phyloP scores from a whole-genome alignment of 164 flowering plant genomes.

The Chimonanthus praecox region DNA sequence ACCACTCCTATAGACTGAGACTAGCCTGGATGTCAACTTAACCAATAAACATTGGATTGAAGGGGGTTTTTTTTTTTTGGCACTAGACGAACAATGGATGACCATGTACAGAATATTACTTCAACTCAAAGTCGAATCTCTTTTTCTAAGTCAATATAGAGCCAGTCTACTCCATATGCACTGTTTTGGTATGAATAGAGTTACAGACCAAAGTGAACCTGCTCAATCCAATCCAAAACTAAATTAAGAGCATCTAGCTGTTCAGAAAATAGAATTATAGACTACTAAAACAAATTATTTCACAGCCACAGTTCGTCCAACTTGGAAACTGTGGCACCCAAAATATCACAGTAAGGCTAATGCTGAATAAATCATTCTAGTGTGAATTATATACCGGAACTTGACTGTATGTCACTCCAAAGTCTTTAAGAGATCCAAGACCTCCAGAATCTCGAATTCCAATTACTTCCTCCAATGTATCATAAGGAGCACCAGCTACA shows the following conservation, averaged over 20 bases:
- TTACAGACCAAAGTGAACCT: background rate
- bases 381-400: slow-evolving; percentile 47
- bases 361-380: background rate
- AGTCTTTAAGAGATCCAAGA: slow-evolving; percentile 72
- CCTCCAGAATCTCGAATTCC: slow-evolving; percentile 70
- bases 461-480: slow-evolving; percentile 87
- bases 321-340: background rate
- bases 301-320: background rate
- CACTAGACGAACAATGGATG: too few relatives aligned
- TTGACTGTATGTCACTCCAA: slow-evolving; percentile 72
- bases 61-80: too few relatives aligned
- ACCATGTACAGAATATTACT: background rate
- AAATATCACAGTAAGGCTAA: background rate
- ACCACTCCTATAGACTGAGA: background rate
- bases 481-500: slow-evolving; percentile 93
- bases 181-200: background rate
- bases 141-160: background rate
- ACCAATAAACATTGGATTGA: too few relatives aligned
- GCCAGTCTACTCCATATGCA: background rate
- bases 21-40: too few relatives aligned
- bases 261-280: background rate
- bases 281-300: too few relatives aligned
- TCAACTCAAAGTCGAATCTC: background rate
- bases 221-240: background rate
- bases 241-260: background rate